Conservation (phyloP, 2,329 filamentous ascomycete species). For the Graphilbum sp. region DNA sequence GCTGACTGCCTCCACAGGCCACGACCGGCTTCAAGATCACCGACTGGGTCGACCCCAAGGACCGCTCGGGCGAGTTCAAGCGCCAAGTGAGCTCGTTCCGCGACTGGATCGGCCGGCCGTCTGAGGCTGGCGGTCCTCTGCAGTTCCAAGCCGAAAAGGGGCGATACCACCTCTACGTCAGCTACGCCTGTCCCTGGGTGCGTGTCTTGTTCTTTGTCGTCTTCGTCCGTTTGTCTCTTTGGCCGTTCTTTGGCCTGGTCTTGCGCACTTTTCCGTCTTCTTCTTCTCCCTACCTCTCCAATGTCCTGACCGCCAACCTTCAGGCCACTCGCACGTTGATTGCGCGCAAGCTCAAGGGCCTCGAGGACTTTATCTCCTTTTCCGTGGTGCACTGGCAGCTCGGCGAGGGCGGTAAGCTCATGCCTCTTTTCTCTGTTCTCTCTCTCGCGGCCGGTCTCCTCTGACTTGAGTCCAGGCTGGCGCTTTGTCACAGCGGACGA, state of each 20-base stretch:
- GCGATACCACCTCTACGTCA: conserved; percentile 88
- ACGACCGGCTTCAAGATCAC: conserved; percentile 36
- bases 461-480: too few species aligned
- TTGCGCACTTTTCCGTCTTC: too few species aligned
- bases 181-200: conserved; percentile 85
- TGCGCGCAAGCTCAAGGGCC: conserved; percentile 74
- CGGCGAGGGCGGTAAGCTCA: conserved; percentile 30
- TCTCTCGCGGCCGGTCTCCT: too few species aligned
- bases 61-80: conserved; percentile 84
- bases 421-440: not conserved
- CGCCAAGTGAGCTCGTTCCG: conserved; percentile 72
- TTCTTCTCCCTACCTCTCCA: not conserved
- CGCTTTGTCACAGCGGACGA: conserved; percentile 56
- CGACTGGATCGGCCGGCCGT: conserved; percentile 45
- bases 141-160: conserved; percentile 73
- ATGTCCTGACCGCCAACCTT: not conserved
- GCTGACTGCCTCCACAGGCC: too few species aligned
- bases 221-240: too few species aligned
- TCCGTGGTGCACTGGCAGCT: conserved; percentile 93
- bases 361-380: conserved; percentile 65
- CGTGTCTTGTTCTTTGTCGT: too few species aligned
- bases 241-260: too few species aligned
- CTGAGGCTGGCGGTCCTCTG: conserved; percentile 45
- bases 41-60: conserved; percentile 64
- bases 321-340: conserved; percentile 72